Conservation (phyloP, 352 stramenopile genomes). For the Pythium oligandrum region DNA sequence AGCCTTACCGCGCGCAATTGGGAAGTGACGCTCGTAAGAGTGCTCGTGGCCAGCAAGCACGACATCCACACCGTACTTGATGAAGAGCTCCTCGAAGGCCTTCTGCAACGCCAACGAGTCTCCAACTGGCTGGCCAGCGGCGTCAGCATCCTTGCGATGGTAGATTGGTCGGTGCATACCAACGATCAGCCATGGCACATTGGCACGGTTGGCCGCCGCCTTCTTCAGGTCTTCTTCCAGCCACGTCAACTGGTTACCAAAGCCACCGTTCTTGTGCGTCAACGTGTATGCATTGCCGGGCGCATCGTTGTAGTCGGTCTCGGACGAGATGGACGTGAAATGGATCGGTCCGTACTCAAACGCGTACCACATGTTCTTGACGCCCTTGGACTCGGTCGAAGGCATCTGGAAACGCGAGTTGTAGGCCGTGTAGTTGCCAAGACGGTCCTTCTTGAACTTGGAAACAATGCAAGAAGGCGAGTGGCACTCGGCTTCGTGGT, state of each 20-base stretch:
- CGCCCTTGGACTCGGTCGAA: slow-evolving; percentile 25
- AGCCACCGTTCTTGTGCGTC: slow-evolving; percentile 9
- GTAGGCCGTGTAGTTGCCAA: slow-evolving; percentile 55
- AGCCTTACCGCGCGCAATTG: slow-evolving; percentile 16
- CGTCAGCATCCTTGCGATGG: background rate
- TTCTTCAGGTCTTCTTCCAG: slow-evolving; percentile 28
- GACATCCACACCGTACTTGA: slow-evolving; percentile 41
- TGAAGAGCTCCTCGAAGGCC: slow-evolving; percentile 39
- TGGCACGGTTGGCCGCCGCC: slow-evolving; percentile 25
- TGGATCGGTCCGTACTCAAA: slow-evolving; percentile 45
- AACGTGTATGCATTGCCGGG: slow-evolving; percentile 32
- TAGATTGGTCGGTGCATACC: slow-evolving; percentile 51
- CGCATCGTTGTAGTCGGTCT: slow-evolving; percentile 36
- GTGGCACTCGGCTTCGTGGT: slow-evolving; percentile 57
- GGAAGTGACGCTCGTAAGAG: slow-evolving; percentile 29
- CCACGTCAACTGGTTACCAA: slow-evolving; percentile 8
- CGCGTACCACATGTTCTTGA: slow-evolving; percentile 37
- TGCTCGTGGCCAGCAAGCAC: slow-evolving; percentile 35
- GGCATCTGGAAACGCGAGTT: slow-evolving; percentile 39
- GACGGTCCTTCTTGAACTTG: slow-evolving; percentile 21
- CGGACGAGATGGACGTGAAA: slow-evolving; percentile 57
- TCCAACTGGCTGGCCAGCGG: background rate
- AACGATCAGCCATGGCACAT: slow-evolving; percentile 44
- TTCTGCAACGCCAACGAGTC: slow-evolving; percentile 23
- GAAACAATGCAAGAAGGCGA: slow-evolving; percentile 24